Evolutionary conservation across 192 early-diverging fungal genomes (phyloP).

Genomic region (Glomus cerebriforme): DNA sequence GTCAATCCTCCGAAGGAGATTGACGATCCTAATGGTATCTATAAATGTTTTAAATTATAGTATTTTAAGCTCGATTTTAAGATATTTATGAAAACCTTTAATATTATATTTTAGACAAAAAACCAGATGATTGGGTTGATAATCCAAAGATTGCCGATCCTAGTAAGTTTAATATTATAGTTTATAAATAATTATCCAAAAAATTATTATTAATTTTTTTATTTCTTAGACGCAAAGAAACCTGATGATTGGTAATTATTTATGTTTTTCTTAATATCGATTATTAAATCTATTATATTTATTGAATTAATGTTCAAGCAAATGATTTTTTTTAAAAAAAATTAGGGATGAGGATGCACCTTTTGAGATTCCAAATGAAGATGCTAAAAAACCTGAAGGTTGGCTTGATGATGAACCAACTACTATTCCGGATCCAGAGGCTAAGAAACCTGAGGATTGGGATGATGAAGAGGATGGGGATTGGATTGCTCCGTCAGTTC

Average conservation of each 20-base stretch:
- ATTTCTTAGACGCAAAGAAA: conserved; percentile 36
- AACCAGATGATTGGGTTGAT: conserved; percentile 90
- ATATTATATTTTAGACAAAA: conserved; percentile 55
- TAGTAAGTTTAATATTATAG: not conserved
- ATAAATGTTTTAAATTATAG: not conserved
- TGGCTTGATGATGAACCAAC: conserved; percentile 84
- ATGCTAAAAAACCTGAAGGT: conserved; percentile 79
- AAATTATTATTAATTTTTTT: not conserved
- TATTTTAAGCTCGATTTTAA: conserved; percentile 20
- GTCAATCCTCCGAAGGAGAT: conserved; percentile 90
- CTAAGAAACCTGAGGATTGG: conserved; percentile 88
- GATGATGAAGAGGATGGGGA: conserved; percentile 93
- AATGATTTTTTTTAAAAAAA: not conserved
- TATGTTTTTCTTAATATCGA: not conserved
- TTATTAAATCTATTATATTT: not conserved
- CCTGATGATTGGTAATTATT: conserved; percentile 42
- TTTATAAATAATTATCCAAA: not conserved
- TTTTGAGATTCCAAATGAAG: conserved; percentile 69
- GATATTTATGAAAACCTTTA: conserved; percentile 48
- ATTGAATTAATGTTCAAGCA: not conserved
- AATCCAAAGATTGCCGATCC: conserved; percentile 82
- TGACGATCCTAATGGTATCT: conserved; percentile 62
- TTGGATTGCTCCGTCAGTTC: conserved; percentile 74
- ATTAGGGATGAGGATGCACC: conserved; percentile 88
- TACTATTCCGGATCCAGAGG: conserved; percentile 76